Evolutionary conservation across 140 eudicot species (phyloP).

Genomic region (Flaveria floridana): DNA sequence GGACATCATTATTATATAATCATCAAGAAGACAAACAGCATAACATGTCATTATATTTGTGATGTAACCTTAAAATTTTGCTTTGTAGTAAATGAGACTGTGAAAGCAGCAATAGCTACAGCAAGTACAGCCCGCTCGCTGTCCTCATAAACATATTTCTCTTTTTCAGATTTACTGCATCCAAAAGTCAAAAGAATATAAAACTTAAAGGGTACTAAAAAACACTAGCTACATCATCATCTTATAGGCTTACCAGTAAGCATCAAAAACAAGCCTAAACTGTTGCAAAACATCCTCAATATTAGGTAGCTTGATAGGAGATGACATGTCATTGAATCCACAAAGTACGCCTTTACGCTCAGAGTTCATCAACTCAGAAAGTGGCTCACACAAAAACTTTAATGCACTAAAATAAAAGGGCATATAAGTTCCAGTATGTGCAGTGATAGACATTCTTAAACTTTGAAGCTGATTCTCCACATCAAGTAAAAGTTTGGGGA

Average conservation of each 20-base stretch:
- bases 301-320: slow-evolving; percentile 31
- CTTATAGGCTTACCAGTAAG: slow-evolving; percentile 45
- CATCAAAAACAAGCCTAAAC: slow-evolving; percentile 38
- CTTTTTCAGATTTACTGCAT: slow-evolving; percentile 49
- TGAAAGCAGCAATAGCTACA: slow-evolving; percentile 68
- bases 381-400: slow-evolving; percentile 64
- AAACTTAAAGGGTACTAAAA: not conserved
- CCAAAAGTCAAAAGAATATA: slow-evolving; percentile 4
- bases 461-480: slow-evolving; percentile 43
- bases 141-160: slow-evolving; percentile 46
- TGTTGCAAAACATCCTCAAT: slow-evolving; percentile 52
- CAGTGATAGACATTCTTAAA: slow-evolving; percentile 28
- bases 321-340: slow-evolving; percentile 38
- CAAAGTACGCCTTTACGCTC: slow-evolving; percentile 49
- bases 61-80: slow-evolving; percentile 43
- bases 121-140: slow-evolving; percentile 43
- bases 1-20: not conserved
- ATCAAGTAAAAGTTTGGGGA: slow-evolving; percentile 37
- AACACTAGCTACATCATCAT: slow-evolving; percentile 10
- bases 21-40: slow-evolving; percentile 13
- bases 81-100: slow-evolving; percentile 54
- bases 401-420: slow-evolving; percentile 54
- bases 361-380: slow-evolving; percentile 55
- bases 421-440: slow-evolving; percentile 28
- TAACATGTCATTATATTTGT: not conserved